These are phyloP conservation scores for Postia placenta DNA, from an alignment of 768 basidiomycete species.

Conservation along the genomic window DNA sequence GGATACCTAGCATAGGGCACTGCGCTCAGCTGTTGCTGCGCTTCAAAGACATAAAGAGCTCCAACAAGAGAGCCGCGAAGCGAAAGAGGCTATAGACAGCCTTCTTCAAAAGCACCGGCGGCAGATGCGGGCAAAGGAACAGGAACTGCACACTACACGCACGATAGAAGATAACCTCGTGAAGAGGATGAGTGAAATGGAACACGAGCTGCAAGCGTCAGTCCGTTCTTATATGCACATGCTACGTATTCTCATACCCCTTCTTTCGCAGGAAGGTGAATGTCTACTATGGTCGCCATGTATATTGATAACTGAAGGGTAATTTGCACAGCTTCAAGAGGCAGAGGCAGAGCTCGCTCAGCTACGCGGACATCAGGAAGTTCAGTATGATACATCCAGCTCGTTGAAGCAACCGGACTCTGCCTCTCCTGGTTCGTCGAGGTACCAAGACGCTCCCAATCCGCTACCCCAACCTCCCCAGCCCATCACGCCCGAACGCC, in stretches of 20 bases:
- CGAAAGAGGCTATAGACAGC: slow-evolving; percentile 7
- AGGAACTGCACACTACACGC: slow-evolving; percentile 11
- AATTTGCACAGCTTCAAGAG: not conserved
- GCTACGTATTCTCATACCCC: no score
- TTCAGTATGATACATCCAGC: not conserved
- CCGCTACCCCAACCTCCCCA: slow-evolving; percentile 15
- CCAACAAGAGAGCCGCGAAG: slow-evolving; percentile 13
- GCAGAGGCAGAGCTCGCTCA: not conserved
- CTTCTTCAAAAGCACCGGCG: slow-evolving; percentile 11
- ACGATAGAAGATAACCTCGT: slow-evolving; percentile 16
- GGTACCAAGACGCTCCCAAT: slow-evolving; percentile 9
- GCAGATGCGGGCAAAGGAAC: slow-evolving; percentile 13
- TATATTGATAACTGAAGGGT: not conserved
- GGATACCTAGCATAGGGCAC: slow-evolving; percentile 24
- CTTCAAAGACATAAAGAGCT: slow-evolving; percentile 35
- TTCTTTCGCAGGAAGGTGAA: slow-evolving; percentile 5
- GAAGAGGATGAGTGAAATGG: slow-evolving; percentile 7
- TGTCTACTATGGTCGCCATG: not conserved
- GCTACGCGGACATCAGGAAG: slow-evolving; percentile 2
- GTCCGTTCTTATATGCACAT: no score
- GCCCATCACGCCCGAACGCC: not conserved
- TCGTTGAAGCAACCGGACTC: not conserved
- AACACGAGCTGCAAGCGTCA: no score
- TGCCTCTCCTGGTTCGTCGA: slow-evolving; percentile 6
- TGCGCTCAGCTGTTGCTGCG: slow-evolving; percentile 28